Conservation (phyloP, 148 eudicot genomes). For the Rhododendron ovatum region DNA sequence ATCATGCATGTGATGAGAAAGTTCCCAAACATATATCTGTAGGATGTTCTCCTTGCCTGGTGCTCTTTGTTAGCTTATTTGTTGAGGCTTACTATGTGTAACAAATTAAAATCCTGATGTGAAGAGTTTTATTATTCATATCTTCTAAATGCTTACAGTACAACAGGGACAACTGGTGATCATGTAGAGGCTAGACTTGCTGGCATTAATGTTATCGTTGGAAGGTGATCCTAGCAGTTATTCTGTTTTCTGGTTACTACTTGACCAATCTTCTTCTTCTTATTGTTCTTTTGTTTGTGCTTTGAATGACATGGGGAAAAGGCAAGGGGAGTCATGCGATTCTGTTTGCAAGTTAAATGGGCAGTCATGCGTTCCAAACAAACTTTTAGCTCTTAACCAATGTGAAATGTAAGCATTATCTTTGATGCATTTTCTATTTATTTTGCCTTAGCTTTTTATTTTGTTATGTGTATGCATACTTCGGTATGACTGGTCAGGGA, state of each 20-base stretch:
- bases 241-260: background rate
- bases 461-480: background rate
- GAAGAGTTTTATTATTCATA: background rate
- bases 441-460: background rate
- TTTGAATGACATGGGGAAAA: constrained; percentile 25
- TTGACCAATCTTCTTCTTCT: constrained; percentile 1
- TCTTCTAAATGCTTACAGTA: constrained; percentile 7
- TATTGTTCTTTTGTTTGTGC: background rate
- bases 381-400: constrained; percentile 66
- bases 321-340: constrained; percentile 96
- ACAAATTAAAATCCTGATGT: background rate
- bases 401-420: constrained; percentile 72
- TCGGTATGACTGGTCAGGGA: background rate
- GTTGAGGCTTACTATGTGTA: background rate
- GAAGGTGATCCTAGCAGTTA: constrained; percentile 46
- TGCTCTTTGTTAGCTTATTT: background rate
- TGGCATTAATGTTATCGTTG: constrained; percentile 73
- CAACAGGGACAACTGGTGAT: constrained; percentile 51
- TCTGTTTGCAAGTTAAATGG: constrained; percentile 73
- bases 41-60: background rate
- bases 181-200: constrained; percentile 55
- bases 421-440: background rate
- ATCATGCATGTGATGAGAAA: background rate
- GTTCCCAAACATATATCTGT: background rate
- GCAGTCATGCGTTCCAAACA: constrained; percentile 79